phyloP scores from a whole-genome alignment of 306 rosid genomes.

The Senna tora region DNA sequence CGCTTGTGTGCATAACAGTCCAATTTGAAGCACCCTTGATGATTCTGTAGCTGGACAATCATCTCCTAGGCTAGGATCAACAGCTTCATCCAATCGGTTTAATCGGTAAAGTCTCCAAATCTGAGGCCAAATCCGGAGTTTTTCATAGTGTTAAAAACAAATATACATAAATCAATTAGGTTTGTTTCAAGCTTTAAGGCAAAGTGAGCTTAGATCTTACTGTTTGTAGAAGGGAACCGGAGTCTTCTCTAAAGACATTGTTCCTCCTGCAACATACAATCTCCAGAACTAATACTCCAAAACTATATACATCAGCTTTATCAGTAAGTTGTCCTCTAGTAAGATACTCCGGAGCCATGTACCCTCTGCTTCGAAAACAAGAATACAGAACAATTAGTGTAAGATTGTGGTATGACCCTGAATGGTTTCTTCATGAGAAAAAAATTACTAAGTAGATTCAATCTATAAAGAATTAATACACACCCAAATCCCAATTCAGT shows the following conservation, averaged over 20 bases:
- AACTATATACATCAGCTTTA: constrained; percentile 84
- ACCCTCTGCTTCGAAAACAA: constrained; percentile 55
- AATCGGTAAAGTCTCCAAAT: constrained; percentile 67
- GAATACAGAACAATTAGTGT: background rate
- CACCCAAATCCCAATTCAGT: background rate
- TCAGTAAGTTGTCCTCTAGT: constrained; percentile 85
- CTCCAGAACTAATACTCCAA: constrained; percentile 83
- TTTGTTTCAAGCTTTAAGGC: constrained; percentile 23
- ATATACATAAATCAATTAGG: background rate
- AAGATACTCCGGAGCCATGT: constrained; percentile 95
- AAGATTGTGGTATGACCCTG: background rate
- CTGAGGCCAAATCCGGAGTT: constrained; percentile 44
- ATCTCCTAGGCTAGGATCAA: constrained; percentile 60
- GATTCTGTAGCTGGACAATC: constrained; percentile 56
- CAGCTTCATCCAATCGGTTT: constrained; percentile 51
- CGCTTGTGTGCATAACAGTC: constrained; percentile 83
- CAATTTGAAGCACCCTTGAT: constrained; percentile 64
- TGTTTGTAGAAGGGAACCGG: constrained; percentile 67
- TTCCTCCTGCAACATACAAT: constrained; percentile 73
- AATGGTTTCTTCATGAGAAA: background rate
- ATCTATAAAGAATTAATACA: no score
- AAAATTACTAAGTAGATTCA: no score
- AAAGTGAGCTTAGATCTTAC: constrained; percentile 45
- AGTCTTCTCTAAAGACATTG: constrained; percentile 60
- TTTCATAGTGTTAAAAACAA: constrained; percentile 17